A percentile compares a stretch with the other conserved stretches of the same genome.
Conservation (phyloP, 164 flowering plant genomes). For the Magnolia officinalis region DNA sequence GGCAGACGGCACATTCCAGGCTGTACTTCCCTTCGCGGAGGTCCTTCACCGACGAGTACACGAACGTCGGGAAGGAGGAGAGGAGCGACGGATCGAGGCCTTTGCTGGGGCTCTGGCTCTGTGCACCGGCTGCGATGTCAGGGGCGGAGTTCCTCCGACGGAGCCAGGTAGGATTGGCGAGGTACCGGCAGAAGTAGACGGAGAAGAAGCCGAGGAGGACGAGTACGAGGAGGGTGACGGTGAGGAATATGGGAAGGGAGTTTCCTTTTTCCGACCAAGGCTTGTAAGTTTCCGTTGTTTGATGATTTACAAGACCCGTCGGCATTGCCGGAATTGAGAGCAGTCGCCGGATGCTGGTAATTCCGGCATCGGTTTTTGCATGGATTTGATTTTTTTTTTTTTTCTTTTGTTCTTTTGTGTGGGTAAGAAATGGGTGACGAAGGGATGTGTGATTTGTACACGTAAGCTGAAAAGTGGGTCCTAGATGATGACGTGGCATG, state of each 20-base stretch:
- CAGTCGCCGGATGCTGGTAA: not conserved
- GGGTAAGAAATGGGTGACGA: not conserved
- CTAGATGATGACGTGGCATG: not conserved
- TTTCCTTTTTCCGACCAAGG: constrained; percentile 25
- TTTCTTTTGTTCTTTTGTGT: not conserved
- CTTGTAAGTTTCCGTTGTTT: not conserved
- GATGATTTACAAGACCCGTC: constrained; percentile 8
- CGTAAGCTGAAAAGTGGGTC: not conserved
- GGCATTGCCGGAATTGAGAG: constrained; percentile 19
- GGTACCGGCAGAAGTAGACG: constrained; percentile 54
- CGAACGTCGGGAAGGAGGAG: constrained; percentile 51
- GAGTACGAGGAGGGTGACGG: constrained; percentile 42
- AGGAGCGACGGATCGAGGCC: constrained; percentile 66
- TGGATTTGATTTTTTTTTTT: not conserved
- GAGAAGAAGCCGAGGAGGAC: constrained; percentile 61
- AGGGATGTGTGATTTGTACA: not conserved
- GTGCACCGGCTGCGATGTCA: not conserved
- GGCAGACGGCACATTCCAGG: constrained; percentile 79
- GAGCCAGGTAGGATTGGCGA: constrained; percentile 7
- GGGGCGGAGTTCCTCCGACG: not conserved
- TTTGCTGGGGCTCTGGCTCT: not conserved
- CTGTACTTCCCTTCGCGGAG: constrained; percentile 38
- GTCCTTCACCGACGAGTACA: constrained; percentile 48
- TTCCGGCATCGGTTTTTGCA: not conserved
- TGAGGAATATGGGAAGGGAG: constrained; percentile 36